phyloP scores from a whole-genome alignment of 139 green algal genomes.

The Picochlorum sp. region DNA sequence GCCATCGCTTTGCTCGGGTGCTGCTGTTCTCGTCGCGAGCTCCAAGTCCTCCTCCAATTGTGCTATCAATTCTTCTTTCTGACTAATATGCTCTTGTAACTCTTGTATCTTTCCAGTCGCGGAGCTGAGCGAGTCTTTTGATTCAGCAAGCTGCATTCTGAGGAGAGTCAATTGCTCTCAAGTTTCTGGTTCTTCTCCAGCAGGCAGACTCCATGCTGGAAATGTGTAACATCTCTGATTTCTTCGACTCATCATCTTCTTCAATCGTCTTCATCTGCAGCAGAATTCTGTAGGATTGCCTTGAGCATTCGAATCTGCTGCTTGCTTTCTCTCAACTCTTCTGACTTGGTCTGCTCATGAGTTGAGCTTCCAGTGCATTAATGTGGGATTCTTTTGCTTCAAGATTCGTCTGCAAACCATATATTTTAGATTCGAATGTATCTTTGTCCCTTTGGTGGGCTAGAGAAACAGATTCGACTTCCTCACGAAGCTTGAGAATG shows the following conservation, averaged over 20 bases:
- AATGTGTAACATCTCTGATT: background rate
- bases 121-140: conserved; percentile 15
- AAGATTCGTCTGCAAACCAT: conserved; percentile 39
- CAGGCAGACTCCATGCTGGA: conserved; percentile 64
- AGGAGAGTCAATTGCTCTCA: conserved; percentile 84
- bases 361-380: conserved; percentile 34
- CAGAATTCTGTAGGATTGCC: conserved; percentile 23
- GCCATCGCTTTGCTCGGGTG: background rate
- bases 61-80: conserved; percentile 36
- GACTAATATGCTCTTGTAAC: conserved; percentile 38
- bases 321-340: conserved; percentile 59
- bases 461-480: conserved; percentile 26
- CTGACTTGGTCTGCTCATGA: conserved; percentile 29
- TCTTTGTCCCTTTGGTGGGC: background rate
- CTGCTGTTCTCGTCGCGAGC: conserved; percentile 16
- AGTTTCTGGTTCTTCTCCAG: conserved; percentile 73
- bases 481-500: conserved; percentile 31
- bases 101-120: conserved; percentile 22
- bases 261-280: conserved; percentile 24
- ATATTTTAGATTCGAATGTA: conserved; percentile 2
- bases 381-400: conserved; percentile 47
- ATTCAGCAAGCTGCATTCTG: conserved; percentile 38
- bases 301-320: conserved; percentile 63
- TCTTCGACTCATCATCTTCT: background rate
- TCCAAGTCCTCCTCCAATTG: conserved; percentile 59